Conservation (phyloP, 129 eudicot genomes). For the Flaveria robusta region DNA sequence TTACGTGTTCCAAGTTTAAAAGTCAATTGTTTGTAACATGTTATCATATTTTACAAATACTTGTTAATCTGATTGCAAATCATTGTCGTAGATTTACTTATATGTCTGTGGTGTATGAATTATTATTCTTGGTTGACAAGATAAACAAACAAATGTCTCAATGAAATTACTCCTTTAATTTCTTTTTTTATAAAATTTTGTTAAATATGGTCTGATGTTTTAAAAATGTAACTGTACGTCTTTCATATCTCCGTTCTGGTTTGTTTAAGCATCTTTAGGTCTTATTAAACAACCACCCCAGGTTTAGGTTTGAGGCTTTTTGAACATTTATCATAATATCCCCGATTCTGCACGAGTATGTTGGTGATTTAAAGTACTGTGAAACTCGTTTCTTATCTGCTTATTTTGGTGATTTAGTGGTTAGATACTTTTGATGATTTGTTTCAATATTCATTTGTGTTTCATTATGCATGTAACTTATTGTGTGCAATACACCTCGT, state of each 20-base stretch:
- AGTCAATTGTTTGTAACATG: not conserved
- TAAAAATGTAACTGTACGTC: not conserved
- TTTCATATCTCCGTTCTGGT: no score
- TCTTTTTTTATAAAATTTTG: no score
- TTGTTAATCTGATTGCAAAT: not conserved
- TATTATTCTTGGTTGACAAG: not conserved
- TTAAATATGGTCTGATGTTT: not conserved
- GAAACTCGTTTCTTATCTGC: not conserved
- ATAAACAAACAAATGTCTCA: not conserved
- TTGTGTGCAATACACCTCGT: not conserved
- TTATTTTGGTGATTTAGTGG: not conserved
- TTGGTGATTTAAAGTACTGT: not conserved
- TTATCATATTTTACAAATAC: not conserved
- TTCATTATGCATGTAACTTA: not conserved
- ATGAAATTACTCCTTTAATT: no score
- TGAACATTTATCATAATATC: not conserved
- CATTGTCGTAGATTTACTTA: not conserved
- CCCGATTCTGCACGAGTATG: not conserved
- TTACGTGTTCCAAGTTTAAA: not conserved
- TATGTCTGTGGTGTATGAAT: not conserved
- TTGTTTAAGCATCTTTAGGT: not conserved
- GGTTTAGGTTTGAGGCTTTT: not conserved
- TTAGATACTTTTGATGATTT: not conserved
- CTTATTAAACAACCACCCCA: no score
- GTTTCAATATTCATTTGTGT: not conserved